These are phyloP conservation scores for Coemansia reversa DNA, from an alignment of 192 early-diverging fungal species.

Conservation along the genomic window DNA sequence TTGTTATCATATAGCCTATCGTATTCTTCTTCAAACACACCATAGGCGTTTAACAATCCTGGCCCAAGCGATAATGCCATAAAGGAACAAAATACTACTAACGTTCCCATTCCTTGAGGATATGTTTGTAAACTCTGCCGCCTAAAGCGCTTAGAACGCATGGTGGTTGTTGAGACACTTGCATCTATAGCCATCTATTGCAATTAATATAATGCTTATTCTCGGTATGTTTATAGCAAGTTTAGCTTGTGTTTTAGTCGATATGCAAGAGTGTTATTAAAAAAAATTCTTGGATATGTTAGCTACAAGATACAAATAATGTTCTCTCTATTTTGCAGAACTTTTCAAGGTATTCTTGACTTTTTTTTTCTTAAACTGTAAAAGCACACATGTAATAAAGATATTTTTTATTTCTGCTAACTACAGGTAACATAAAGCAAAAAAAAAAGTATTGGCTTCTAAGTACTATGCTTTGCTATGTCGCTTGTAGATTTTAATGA, in stretches of 20 bases:
- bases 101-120: conserved; percentile 42
- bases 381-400: too few species aligned
- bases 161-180: neutral
- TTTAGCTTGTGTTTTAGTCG: too few species aligned
- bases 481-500: too few species aligned
- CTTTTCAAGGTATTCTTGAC: too few species aligned
- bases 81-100: conserved; percentile 51
- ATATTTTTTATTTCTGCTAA: too few species aligned
- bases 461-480: too few species aligned
- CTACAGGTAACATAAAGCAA: too few species aligned
- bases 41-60: conserved; percentile 48
- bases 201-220: too few species aligned
- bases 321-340: too few species aligned
- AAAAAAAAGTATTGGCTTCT: neutral
- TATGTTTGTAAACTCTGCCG: conserved; percentile 36
- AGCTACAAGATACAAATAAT: neutral
- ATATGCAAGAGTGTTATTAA: too few species aligned
- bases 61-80: conserved; percentile 40
- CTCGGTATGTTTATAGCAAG: too few species aligned
- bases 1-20: conserved; percentile 44
- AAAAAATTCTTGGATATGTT: neutral
- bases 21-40: conserved; percentile 52
- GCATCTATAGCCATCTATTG: neutral
- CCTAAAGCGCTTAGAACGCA: conserved; percentile 18
- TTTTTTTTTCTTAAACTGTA: too few species aligned